Base-by-base conservation (phyloP, 2,329 filamentous ascomycete species). In the Ascochyta koolunga region DNA sequence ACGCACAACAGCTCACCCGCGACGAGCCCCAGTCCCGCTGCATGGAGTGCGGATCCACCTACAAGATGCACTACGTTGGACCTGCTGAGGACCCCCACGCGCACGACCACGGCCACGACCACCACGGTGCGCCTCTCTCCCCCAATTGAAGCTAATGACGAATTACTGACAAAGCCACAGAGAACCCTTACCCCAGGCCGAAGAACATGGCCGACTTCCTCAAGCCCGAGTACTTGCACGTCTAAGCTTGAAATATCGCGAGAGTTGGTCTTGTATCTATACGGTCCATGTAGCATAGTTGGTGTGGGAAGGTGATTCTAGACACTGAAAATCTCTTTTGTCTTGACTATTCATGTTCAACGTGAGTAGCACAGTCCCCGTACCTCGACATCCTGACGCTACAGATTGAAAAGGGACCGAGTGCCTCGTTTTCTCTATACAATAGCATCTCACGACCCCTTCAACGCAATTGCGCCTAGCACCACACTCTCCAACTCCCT, bases 161-260 rank as follows among this genome's bases (percentile, higher is more conserved):
- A 11, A 5, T 15, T 18, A 22, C 58, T 59, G 25, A 60, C 38
- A 1, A 13, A 3, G 7, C 9, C 21, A 32, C 53, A 59, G 67
- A 78, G 69, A 81, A 85, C 71, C 75, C 78, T 67, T 82, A 83
- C 76, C 86, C 88, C 78, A 78, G 71, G 62, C 91, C 92, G 76
- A 96, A 97, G 89, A 96, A 91, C 69, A 93, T 98, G 76, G 91
- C 91, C 79, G 90, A 99, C 83, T 98, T 85, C 80, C 87, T 99
- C 80, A 92, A 90, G 86, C 91, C 93, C 58, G 87, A 97, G 76
- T 99, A 98, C 85, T 87, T 87, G 83, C 96, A 93, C 74, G 72
- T 56, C 58, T 74, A 71, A 63, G 58, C 40, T 41, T 54, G 55
- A 29, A 18, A 33, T 45, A 40, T 40, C 54, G 16, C 47, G 38